Percentiles rank a stretch among this genome's conserved stretches.
phyloP scores from a whole-genome alignment of 2,329 filamentous ascomycete genomes.

The Aspergillus carbonarius region DNA sequence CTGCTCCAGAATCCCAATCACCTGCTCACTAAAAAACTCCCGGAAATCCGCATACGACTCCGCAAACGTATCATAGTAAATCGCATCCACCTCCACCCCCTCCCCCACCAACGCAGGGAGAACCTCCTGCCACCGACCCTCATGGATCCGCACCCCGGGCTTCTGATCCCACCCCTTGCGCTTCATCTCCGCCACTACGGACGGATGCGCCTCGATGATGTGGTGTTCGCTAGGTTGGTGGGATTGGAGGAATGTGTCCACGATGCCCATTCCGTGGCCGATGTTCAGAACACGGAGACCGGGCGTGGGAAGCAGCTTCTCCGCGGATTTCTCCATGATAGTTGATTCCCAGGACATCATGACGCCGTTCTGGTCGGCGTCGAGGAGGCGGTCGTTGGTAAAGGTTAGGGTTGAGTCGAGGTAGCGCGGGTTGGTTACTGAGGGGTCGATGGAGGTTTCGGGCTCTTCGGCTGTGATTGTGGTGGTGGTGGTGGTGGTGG shows the following conservation, averaged over 20 bases:
- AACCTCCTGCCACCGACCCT: slow-evolving; percentile 79
- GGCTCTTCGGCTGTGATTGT: slow-evolving; percentile 9
- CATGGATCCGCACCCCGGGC: slow-evolving; percentile 60
- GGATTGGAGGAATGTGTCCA: slow-evolving; percentile 72
- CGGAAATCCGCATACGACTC: slow-evolving; percentile 86
- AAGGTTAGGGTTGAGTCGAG: slow-evolving; percentile 67
- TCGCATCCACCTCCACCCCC: slow-evolving; percentile 74
- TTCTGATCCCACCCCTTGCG: slow-evolving; percentile 67
- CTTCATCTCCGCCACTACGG: slow-evolving; percentile 68
- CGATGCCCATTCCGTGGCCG: slow-evolving; percentile 88
- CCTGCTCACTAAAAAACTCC: slow-evolving; percentile 82
- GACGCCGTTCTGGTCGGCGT: slow-evolving; percentile 74
- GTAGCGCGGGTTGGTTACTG: slow-evolving; percentile 65
- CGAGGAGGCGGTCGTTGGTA: slow-evolving; percentile 66
- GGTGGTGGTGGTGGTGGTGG: slow-evolving; percentile 8
- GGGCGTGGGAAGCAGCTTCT: slow-evolving; percentile 59
- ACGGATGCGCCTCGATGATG: slow-evolving; percentile 81
- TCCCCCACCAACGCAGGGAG: slow-evolving; percentile 66
- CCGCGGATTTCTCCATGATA: slow-evolving; percentile 78
- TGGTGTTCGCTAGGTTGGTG: slow-evolving; percentile 70
- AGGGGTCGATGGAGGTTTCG: slow-evolving; percentile 26
- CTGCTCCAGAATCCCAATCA: slow-evolving; percentile 69
- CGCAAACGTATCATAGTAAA: slow-evolving; percentile 98
- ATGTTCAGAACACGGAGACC: slow-evolving; percentile 77
- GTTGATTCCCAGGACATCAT: slow-evolving; percentile 94